phyloP scores from a whole-genome alignment of 805 yeast genomes.

The Monosporozyma aquatica region DNA sequence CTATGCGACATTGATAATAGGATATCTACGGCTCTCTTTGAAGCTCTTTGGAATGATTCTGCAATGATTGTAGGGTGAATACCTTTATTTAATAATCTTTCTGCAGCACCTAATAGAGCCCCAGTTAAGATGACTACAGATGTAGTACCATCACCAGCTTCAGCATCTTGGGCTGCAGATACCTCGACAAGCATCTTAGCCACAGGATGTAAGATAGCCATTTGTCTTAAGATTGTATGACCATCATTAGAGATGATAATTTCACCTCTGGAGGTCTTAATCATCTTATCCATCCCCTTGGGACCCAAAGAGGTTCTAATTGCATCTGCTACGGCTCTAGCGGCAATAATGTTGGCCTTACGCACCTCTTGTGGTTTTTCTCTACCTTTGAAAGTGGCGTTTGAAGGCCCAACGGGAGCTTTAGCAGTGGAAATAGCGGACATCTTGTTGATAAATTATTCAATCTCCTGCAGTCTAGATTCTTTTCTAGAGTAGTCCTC shows the following conservation, averaged over 20 bases:
- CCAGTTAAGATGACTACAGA: slow-evolving; percentile 95
- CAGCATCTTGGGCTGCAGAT: slow-evolving; percentile 95
- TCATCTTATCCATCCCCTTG: slow-evolving; percentile 99
- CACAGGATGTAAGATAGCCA: slow-evolving; percentile 98
- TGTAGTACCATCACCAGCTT: slow-evolving; percentile 99
- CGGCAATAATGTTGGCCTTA: slow-evolving; percentile 79
- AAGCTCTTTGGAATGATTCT: slow-evolving; percentile 87
- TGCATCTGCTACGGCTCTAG: slow-evolving; percentile 91
- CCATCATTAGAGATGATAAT: slow-evolving; percentile 96
- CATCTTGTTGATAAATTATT: not conserved
- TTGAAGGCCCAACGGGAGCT: slow-evolving; percentile 39
- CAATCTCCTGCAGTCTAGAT: too few relatives aligned
- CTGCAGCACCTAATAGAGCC: slow-evolving; percentile 90
- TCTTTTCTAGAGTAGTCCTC: too few relatives aligned
- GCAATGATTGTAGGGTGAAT: slow-evolving; percentile 94
- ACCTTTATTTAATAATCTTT: slow-evolving; percentile 75
- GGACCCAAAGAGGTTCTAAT: slow-evolving; percentile 95
- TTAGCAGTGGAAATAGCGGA: not conserved
- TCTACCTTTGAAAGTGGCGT: slow-evolving; percentile 84
- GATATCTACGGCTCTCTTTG: slow-evolving; percentile 71
- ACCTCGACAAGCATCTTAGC: slow-evolving; percentile 97
- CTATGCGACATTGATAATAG: slow-evolving; percentile 76
- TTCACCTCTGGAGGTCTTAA: slow-evolving; percentile 85
- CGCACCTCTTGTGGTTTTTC: slow-evolving; percentile 95
- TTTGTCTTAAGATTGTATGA: slow-evolving; percentile 89